These are phyloP conservation scores for Artemisia argyi DNA, from an alignment of 129 eudicot genomes.

Conservation along the genomic window DNA sequence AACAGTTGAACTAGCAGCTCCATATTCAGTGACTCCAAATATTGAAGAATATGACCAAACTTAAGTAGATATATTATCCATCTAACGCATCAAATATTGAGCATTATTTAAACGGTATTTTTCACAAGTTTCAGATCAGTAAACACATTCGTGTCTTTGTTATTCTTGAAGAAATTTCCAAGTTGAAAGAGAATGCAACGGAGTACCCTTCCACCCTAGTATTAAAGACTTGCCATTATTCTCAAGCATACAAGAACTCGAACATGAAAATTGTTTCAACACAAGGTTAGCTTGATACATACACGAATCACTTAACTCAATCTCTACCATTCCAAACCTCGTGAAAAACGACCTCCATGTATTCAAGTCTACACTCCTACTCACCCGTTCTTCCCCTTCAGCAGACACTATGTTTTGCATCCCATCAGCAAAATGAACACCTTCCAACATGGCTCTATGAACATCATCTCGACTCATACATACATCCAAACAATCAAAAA, in stretches of 20 bases:
- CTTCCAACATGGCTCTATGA: constrained; percentile 43
- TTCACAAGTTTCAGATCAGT: too few relatives aligned
- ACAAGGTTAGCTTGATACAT: constrained; percentile 56
- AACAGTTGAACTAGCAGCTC: too few relatives aligned
- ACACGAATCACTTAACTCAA: constrained; percentile 53
- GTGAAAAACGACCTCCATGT: constrained; percentile 61
- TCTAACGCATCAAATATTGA: too few relatives aligned
- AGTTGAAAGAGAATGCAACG: constrained; percentile 59
- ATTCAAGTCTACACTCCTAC: constrained; percentile 46
- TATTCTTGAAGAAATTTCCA: constrained; percentile 52
- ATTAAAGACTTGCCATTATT: constrained; percentile 52
- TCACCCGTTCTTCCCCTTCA: constrained; percentile 50
- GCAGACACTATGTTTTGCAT: constrained; percentile 49
- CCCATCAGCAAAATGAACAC: constrained; percentile 42
- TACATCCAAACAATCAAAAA: constrained; percentile 62
- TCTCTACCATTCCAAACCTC: constrained; percentile 59
- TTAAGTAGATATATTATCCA: too few relatives aligned
- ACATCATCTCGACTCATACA: constrained; percentile 36
- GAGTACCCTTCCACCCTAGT: constrained; percentile 80
- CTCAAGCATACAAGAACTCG: constrained; percentile 41
- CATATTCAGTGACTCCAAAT: too few relatives aligned
- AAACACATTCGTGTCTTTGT: not conserved
- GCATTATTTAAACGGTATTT: too few relatives aligned
- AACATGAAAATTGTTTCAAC: constrained; percentile 41
- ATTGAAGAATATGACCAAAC: too few relatives aligned